Evolutionary conservation across 23 red algal species (phyloP).

Genomic region (Gracilaria domingensis): DNA sequence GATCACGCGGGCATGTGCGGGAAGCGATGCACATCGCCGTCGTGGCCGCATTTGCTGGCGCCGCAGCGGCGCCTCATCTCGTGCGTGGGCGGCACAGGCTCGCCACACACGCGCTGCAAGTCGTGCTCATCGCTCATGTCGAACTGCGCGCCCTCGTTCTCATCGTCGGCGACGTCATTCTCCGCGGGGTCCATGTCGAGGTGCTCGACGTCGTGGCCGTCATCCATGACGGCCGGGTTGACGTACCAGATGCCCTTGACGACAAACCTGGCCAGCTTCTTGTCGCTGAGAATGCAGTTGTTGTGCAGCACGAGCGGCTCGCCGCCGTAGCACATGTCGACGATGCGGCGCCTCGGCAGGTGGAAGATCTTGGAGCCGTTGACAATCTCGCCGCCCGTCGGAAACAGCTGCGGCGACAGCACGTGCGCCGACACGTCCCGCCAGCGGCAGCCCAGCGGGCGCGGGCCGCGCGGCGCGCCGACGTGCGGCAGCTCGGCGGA

Average conservation of each 20-base stretch:
- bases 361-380: constrained; percentile 34
- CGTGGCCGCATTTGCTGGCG: constrained; percentile 22
- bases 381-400: constrained; percentile 34
- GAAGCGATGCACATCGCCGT: constrained; percentile 52
- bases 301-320: constrained; percentile 33
- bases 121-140: not conserved
- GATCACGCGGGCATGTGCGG: not conserved
- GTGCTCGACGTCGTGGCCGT: not conserved
- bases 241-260: constrained; percentile 66
- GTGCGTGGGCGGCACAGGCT: constrained; percentile 15
- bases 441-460: constrained; percentile 26
- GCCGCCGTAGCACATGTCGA: constrained; percentile 24
- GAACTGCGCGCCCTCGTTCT: not conserved
- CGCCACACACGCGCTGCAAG: constrained; percentile 14
- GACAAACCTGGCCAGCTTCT: constrained; percentile 46
- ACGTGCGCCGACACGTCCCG: constrained; percentile 4
- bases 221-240: constrained; percentile 11
- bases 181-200: not conserved
- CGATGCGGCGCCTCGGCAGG: constrained; percentile 10
- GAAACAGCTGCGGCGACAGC: constrained; percentile 6
- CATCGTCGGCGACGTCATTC: not conserved
- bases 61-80: constrained; percentile 40
- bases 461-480: not conserved
- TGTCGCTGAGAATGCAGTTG: constrained; percentile 47
- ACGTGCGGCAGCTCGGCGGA: not conserved